These are phyloP conservation scores for Malus domestica DNA, from an alignment of 306 rosid genomes.

Conservation along the genomic window DNA sequence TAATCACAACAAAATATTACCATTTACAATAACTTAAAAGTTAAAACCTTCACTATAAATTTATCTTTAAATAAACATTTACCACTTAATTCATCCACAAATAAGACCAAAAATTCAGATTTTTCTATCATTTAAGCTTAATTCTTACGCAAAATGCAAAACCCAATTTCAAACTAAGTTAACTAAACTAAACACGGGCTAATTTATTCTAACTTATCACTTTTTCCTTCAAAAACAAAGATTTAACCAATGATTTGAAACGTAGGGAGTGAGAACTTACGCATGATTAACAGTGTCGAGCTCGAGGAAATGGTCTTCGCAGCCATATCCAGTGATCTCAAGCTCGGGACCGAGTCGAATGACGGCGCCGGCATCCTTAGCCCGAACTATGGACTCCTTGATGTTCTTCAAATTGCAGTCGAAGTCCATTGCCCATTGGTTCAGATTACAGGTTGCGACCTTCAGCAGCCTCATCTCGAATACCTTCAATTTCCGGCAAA, in stretches of 20 bases:
- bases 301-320: slow-evolving; percentile 95
- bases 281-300: slow-evolving; percentile 82
- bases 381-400: slow-evolving; percentile 55
- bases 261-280: slow-evolving; percentile 20
- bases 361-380: slow-evolving; percentile 70
- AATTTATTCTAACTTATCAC: neutral
- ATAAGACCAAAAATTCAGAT: neutral
- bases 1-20: neutral
- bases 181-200: neutral
- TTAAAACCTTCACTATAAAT: neutral
- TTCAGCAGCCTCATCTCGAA: slow-evolving; percentile 72
- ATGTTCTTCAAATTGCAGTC: slow-evolving; percentile 61
- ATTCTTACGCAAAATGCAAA: neutral
- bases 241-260: neutral
- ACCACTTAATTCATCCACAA: neutral
- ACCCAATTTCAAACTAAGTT: neutral
- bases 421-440: slow-evolving; percentile 99
- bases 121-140: neutral
- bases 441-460: slow-evolving; percentile 84
- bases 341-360: slow-evolving; percentile 93
- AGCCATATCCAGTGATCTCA: slow-evolving; percentile 90
- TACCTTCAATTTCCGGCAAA: neutral
- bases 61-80: neutral
- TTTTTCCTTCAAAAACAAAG: neutral
- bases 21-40: neutral